A percentile compares a stretch with the other conserved stretches of the same genome.
phyloP scores from a whole-genome alignment of 805 yeast species.

The Saccharomyces jurei region DNA sequence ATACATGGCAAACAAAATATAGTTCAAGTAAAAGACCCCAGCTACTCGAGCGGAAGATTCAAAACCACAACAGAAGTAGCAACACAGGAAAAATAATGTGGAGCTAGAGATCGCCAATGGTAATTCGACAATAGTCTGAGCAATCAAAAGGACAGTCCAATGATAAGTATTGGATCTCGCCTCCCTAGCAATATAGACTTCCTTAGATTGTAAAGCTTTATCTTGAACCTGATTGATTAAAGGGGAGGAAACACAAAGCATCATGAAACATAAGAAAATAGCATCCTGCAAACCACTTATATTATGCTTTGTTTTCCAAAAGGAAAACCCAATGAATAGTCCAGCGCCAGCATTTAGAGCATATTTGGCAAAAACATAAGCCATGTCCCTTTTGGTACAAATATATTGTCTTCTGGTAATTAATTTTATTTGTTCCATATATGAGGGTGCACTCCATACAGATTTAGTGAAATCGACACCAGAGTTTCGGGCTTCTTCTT shows the following conservation, averaged over 20 bases:
- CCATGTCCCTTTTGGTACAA: slow-evolving; percentile 50
- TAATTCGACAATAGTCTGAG: slow-evolving; percentile 47
- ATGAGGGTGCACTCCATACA: slow-evolving; percentile 28
- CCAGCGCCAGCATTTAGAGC: slow-evolving; percentile 42
- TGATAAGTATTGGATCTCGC: slow-evolving; percentile 61
- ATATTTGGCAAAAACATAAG: slow-evolving; percentile 52
- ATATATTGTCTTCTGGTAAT: slow-evolving; percentile 34
- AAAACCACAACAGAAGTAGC: slow-evolving; percentile 41
- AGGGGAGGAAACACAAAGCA: slow-evolving; percentile 48
- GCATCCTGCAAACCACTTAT: slow-evolving; percentile 50
- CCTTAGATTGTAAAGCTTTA: slow-evolving; percentile 48
- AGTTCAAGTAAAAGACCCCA: slow-evolving; percentile 40
- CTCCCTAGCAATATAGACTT: slow-evolving; percentile 61
- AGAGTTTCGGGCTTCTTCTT: slow-evolving; percentile 1
- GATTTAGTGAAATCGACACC: slow-evolving; percentile 1
- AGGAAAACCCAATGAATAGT: slow-evolving; percentile 64
- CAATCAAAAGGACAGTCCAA: slow-evolving; percentile 51
- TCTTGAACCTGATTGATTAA: slow-evolving; percentile 55
- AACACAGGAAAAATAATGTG: slow-evolving; percentile 44
- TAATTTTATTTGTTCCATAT: slow-evolving; percentile 34
- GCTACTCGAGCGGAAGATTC: slow-evolving; percentile 34
- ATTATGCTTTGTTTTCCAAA: slow-evolving; percentile 46
- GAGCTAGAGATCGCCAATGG: slow-evolving; percentile 46
- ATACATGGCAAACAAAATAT: slow-evolving; percentile 36
- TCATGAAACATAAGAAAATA: slow-evolving; percentile 50